Percentiles rank a stretch among this genome's conserved stretches.
Evolutionary conservation across 176 grass and related monocot genomes (phyloP).

Genomic region (Cocos nucifera): DNA sequence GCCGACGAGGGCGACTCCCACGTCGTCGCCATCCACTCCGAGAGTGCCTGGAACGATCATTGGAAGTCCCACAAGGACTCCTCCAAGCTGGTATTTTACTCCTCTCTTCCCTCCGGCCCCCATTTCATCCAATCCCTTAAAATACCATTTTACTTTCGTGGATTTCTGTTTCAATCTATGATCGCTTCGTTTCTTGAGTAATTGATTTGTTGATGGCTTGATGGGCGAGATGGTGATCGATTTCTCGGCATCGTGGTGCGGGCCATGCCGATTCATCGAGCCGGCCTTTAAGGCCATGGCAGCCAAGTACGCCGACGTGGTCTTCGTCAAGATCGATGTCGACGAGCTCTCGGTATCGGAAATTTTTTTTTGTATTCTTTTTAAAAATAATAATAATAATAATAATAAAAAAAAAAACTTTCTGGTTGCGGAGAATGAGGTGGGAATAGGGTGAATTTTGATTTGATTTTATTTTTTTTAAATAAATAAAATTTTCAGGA

Average conservation of each 20-base stretch:
- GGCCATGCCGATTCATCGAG: conserved; percentile 74
- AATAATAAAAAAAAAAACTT: too few relatives aligned
- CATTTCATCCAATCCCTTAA: neutral
- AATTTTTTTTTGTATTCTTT: too few relatives aligned
- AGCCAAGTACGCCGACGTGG: conserved; percentile 19
- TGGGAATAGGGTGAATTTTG: neutral
- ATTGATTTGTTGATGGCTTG: too few relatives aligned
- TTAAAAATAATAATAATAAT: too few relatives aligned
- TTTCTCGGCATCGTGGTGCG: conserved; percentile 79
- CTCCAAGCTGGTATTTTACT: conserved; percentile 43
- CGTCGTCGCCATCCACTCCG: conserved; percentile 68
- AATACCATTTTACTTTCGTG: too few relatives aligned
- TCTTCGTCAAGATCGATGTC: conserved; percentile 88
- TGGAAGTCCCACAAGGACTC: conserved; percentile 31
- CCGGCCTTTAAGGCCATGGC: conserved; percentile 70
- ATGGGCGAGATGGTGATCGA: conserved; percentile 59
- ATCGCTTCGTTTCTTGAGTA: too few relatives aligned
- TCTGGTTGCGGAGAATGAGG: too few relatives aligned
- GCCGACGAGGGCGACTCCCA: conserved; percentile 25
- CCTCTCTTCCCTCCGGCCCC: too few relatives aligned
- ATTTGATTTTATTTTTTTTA: too few relatives aligned
- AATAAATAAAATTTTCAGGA: conserved; percentile 25
- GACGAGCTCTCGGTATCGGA: conserved; percentile 44
- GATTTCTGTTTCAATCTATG: neutral
- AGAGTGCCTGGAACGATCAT: conserved; percentile 42